Conservation (phyloP, 495 filamentous ascomycete genomes). For the Platismatia glauca region DNA sequence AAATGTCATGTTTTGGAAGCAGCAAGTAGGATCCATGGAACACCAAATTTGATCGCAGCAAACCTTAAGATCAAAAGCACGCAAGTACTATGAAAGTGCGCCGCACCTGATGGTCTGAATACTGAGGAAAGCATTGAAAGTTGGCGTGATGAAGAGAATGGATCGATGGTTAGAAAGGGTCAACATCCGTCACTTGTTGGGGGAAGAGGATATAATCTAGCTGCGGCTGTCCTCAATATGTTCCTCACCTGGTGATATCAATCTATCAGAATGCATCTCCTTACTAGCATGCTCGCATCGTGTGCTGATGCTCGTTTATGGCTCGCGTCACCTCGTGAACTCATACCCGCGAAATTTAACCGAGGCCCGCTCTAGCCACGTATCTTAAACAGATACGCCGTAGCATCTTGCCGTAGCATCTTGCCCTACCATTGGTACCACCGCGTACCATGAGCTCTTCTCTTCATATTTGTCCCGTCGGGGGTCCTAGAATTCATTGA, state of each 20-base stretch:
- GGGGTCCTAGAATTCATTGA: background rate
- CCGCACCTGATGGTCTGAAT: background rate
- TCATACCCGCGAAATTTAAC: background rate
- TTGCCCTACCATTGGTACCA: background rate
- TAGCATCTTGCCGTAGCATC: conserved; percentile 10
- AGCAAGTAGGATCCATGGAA: background rate
- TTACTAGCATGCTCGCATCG: too few relatives aligned
- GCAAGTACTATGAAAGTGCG: background rate
- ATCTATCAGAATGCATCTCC: too few relatives aligned
- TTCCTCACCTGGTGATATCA: background rate
- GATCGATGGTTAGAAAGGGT: background rate
- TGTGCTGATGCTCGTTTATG: background rate
- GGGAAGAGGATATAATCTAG: too few relatives aligned
- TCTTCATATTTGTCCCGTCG: background rate
- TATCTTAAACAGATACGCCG: too few relatives aligned
- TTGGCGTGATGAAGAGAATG: background rate
- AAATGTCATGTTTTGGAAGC: background rate
- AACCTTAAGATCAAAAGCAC: background rate
- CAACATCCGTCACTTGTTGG: background rate
- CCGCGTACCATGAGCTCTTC: background rate
- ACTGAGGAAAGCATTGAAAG: background rate
- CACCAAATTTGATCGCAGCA: background rate
- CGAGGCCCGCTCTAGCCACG: conserved; percentile 16
- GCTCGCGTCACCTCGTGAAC: background rate
- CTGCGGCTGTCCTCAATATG: background rate